Percentiles rank a stretch among this genome's conserved stretches.
These are phyloP conservation scores for Cyberlindnera xylosilytica DNA, from an alignment of 805 yeast genomes.

Conservation along the genomic window DNA sequence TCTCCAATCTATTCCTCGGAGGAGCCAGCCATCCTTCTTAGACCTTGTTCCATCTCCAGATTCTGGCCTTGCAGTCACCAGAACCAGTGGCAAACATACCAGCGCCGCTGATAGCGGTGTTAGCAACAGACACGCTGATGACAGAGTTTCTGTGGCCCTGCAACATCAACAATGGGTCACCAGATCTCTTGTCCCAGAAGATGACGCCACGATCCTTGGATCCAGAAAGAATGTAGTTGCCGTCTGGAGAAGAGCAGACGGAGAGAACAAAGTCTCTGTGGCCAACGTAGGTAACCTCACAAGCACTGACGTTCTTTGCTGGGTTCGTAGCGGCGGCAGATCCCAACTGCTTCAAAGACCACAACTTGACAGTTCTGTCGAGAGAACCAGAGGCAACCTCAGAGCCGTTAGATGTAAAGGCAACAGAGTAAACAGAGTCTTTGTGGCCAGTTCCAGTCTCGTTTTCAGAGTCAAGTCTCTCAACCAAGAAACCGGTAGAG, in stretches of 20 bases:
- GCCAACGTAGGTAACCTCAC: slow-evolving; percentile 92
- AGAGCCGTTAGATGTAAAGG: slow-evolving; percentile 86
- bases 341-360: slow-evolving; percentile 74
- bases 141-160: slow-evolving; percentile 97
- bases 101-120: slow-evolving; percentile 64
- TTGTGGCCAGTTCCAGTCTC: slow-evolving; percentile 91
- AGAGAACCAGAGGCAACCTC: slow-evolving; percentile 93
- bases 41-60: slow-evolving; percentile 80
- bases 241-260: slow-evolving; percentile 92
- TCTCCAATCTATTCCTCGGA: slow-evolving; percentile 1
- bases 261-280: slow-evolving; percentile 94
- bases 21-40: slow-evolving; percentile 19
- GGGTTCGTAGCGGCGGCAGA: slow-evolving; percentile 38
- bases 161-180: slow-evolving; percentile 90
- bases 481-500: slow-evolving; percentile 85
- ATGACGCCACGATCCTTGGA: slow-evolving; percentile 96
- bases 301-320: slow-evolving; percentile 47
- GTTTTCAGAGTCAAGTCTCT: slow-evolving; percentile 85
- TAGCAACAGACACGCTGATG: slow-evolving; percentile 88
- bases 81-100: slow-evolving; percentile 95
- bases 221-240: slow-evolving; percentile 87
- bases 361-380: slow-evolving; percentile 92
- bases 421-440: slow-evolving; percentile 93
- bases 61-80: slow-evolving; percentile 96
- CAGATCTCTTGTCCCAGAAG: slow-evolving; percentile 91